phyloP scores from a whole-genome alignment of 1,139 yeast species.

The Pichia sp. region DNA sequence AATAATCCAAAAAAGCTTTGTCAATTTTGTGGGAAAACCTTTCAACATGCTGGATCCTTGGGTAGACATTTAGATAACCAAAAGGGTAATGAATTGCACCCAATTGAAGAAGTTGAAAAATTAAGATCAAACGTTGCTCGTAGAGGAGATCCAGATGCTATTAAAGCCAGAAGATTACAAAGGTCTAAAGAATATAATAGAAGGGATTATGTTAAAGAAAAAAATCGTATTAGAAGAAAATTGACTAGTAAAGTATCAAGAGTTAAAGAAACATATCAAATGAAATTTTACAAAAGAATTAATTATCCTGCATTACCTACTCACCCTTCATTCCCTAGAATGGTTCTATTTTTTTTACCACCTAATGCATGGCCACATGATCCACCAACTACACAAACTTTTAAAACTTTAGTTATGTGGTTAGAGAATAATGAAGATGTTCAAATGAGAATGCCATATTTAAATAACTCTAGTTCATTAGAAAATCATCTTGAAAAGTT shows the following conservation, averaged over 20 bases:
- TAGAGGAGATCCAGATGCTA: slow-evolving; percentile 40
- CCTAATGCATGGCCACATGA: slow-evolving; percentile 44
- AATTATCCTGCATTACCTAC: slow-evolving; percentile 36
- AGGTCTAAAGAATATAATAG: slow-evolving; percentile 39
- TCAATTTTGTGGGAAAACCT: slow-evolving; percentile 41
- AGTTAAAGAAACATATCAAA: slow-evolving; percentile 32
- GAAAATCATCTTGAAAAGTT: slow-evolving; percentile 28
- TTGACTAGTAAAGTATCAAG: slow-evolving; percentile 32
- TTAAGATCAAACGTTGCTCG: slow-evolving; percentile 42
- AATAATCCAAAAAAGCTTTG: slow-evolving; percentile 40
- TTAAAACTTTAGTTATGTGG: slow-evolving; percentile 21
- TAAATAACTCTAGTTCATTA: slow-evolving; percentile 8
- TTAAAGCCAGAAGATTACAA: slow-evolving; percentile 34
- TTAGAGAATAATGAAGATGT: slow-evolving; percentile 17
- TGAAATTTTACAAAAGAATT: slow-evolving; percentile 32
- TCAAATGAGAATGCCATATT: slow-evolving; percentile 13
- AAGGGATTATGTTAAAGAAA: slow-evolving; percentile 39
- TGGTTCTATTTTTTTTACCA: slow-evolving; percentile 40
- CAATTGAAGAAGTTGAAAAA: slow-evolving; percentile 36
- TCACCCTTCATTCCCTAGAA: slow-evolving; percentile 41
- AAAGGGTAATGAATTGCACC: slow-evolving; percentile 41
- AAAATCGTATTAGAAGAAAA: slow-evolving; percentile 35
- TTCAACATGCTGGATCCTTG: slow-evolving; percentile 47
- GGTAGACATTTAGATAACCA: slow-evolving; percentile 46
- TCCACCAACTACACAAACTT: slow-evolving; percentile 41